A percentile compares a stretch with the other conserved stretches of the same genome.
Evolutionary conservation across 148 eudicot species (phyloP).

Genomic region (Mesembryanthemum crystallinum): DNA sequence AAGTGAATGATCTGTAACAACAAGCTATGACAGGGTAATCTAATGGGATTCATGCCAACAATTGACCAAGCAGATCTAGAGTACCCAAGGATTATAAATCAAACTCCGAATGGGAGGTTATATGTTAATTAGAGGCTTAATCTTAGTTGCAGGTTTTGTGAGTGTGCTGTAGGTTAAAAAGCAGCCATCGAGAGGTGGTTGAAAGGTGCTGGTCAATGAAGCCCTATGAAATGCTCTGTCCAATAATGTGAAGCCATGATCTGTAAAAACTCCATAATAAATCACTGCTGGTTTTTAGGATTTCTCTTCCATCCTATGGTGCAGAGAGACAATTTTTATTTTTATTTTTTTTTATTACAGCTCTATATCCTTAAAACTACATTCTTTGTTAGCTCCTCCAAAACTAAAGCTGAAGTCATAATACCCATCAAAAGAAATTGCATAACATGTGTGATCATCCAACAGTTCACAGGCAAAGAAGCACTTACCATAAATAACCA

Average conservation of each 20-base stretch:
- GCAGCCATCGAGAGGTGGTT: not conserved
- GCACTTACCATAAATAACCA: not conserved
- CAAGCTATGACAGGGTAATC: not conserved
- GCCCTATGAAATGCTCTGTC: slow-evolving; percentile 4
- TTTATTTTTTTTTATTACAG: too few relatives aligned
- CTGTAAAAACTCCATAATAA: not conserved
- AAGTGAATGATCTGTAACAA: not conserved
- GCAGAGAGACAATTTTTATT: not conserved
- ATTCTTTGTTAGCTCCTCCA: not conserved
- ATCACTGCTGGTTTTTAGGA: not conserved
- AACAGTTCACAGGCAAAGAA: not conserved
- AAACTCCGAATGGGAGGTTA: not conserved
- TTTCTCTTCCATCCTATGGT: not conserved
- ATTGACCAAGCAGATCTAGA: not conserved
- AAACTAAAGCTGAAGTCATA: not conserved
- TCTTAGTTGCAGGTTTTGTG: not conserved
- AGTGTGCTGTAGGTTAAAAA: not conserved
- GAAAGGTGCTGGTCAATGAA: not conserved
- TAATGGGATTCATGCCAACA: not conserved
- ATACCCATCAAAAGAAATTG: not conserved
- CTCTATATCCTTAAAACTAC: not conserved
- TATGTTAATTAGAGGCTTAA: not conserved
- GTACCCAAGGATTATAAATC: not conserved
- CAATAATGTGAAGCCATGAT: not conserved
- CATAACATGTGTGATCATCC: not conserved